Conservation (phyloP, 352 stramenopile genomes). For the Globisporangium yorkense region DNA sequence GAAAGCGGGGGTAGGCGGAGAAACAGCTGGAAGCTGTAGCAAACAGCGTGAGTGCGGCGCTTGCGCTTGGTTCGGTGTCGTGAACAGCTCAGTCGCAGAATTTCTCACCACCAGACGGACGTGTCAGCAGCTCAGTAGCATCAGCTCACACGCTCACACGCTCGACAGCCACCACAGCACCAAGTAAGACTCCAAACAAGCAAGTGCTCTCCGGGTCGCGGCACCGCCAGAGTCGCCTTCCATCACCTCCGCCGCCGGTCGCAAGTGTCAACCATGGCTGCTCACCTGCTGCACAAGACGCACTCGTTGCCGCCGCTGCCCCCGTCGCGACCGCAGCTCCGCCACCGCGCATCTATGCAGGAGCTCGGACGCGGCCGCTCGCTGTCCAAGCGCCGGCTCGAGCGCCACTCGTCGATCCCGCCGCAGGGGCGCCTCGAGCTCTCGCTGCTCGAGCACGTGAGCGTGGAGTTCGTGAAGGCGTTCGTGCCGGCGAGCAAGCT, state of each 20-base stretch:
- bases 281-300: slow-evolving; percentile 24
- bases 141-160: neutral
- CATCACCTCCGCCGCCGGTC: neutral
- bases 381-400: slow-evolving; percentile 42
- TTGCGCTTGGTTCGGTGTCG: neutral
- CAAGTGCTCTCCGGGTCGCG: no score
- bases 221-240: neutral
- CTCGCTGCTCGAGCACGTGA: slow-evolving; percentile 64
- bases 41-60: neutral
- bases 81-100: slow-evolving; percentile 2
- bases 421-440: slow-evolving; percentile 45
- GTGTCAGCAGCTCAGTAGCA: no score
- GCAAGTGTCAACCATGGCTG: neutral
- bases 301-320: slow-evolving; percentile 29
- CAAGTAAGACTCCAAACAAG: no score
- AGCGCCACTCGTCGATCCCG: slow-evolving; percentile 38
- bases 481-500: slow-evolving; percentile 69
- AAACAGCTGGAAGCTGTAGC: neutral
- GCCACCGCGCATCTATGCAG: slow-evolving; percentile 37
- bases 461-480: slow-evolving; percentile 80
- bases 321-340: slow-evolving; percentile 22
- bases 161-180: neutral
- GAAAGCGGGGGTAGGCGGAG: neutral
- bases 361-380: slow-evolving; percentile 21
- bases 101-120: slow-evolving; percentile 1